A percentile compares a stretch with the other conserved stretches of the same genome.
phyloP scores from a whole-genome alignment of 108 stramenopile genomes.

The Nannochloropsis oceanica region DNA sequence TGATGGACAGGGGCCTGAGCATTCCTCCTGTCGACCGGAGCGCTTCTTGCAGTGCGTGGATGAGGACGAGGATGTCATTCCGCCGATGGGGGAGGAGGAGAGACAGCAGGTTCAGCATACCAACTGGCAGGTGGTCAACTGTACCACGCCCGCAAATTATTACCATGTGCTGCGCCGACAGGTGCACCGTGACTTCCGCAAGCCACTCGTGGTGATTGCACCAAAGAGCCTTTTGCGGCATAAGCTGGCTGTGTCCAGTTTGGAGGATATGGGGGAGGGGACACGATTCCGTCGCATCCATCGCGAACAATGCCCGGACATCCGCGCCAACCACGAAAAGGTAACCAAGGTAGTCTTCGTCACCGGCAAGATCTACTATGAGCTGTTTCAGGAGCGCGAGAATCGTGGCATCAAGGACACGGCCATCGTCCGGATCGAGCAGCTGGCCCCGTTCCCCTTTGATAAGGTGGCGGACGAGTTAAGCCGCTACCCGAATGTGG shows the following conservation, averaged over 20 bases:
- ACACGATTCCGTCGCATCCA: constrained; percentile 69
- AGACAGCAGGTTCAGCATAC: constrained; percentile 81
- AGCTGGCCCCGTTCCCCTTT: constrained; percentile 96
- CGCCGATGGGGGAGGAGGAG: constrained; percentile 62
- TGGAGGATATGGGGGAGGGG: constrained; percentile 83
- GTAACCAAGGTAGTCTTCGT: constrained; percentile 76
- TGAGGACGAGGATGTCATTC: constrained; percentile 87
- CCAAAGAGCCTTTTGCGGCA: constrained; percentile 90
- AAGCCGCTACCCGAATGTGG: constrained; percentile 67
- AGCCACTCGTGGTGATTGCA: constrained; percentile 86
- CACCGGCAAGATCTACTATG: constrained; percentile 96
- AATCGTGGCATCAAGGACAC: constrained; percentile 60
- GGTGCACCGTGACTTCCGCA: constrained; percentile 97
- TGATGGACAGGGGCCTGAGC: constrained; percentile 97
- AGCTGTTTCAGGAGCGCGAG: constrained; percentile 74
- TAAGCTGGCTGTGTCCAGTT: constrained; percentile 55
- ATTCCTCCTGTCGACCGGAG: constrained; percentile 90
- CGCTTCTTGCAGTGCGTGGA: constrained; percentile 87
- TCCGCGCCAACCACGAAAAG: constrained; percentile 52
- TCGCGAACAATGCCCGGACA: constrained; percentile 54
- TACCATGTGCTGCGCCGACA: constrained; percentile 97
- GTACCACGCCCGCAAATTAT: constrained; percentile 95
- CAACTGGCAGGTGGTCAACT: constrained; percentile 97
- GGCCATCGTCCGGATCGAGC: constrained; percentile 87
- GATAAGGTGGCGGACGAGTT: constrained; percentile 67